Evolutionary conservation across 2,329 filamentous ascomycete species (phyloP), one percentile per base, ranked within the genome.

Genomic region (Zelopaecilomyces penicillatus): DNA sequence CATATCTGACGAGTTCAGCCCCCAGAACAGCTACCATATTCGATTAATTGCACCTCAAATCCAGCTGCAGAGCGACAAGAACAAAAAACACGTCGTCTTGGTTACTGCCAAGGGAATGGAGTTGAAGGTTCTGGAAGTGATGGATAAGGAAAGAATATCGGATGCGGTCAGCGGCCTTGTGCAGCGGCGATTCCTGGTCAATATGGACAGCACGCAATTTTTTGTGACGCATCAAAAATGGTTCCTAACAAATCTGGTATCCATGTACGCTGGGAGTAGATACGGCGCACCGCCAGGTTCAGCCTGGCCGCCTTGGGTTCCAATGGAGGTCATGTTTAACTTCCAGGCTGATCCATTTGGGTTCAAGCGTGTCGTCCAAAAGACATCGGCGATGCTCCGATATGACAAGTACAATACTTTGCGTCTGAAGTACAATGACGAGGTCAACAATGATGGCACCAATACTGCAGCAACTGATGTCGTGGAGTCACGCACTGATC

Each of bases 361-460:
- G n/a, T 98, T 98, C 72, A 91, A 91, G 62, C 82, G 93, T 48
- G 90, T 98, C 30, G 90, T 99, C 8, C 88, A 97, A 62, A 91
- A 94, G 63, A 98, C 93, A 1, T 98, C 91, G 5, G 93, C 91
- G 26, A 90, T 85, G 69, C 73, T 98, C 54, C 82, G 91, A 48
- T 97, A 94, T 63, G 91, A 98, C 71, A 97, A 98, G 65, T 96
- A 91, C 80, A 99, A 99, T 63, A 91, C 88, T 10, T 74, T 98
- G 44, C 89, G 93, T 51, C 73, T 99, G 50, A 98, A 98, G 66
- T 96, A 95, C 65, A 95, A 95, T 50, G 91, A 97, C 52, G 88
- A 95, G 58, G 82, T 98, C 48, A 85, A 83, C 50, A 79, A 78
- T 11, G 80, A 80, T 8, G 69, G 67, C 5, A 69, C 55, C 10